Evolutionary conservation across 2,329 filamentous ascomycete genomes (phyloP).

Genomic region (Nigrospora osmanthi): DNA sequence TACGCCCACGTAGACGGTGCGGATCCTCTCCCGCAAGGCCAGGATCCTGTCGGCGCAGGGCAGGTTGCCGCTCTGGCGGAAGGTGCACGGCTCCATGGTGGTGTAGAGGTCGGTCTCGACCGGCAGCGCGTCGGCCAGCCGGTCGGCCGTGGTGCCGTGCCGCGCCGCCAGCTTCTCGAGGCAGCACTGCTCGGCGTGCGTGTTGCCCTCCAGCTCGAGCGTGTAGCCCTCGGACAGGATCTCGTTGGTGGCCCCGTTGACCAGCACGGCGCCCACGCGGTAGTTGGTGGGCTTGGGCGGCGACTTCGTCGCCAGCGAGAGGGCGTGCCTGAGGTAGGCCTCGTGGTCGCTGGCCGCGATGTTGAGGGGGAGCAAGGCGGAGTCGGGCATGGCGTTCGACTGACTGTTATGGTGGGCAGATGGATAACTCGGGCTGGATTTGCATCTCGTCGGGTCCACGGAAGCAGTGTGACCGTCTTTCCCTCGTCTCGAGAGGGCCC

Average conservation of each 20-base stretch:
- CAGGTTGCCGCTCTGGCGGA: slow-evolving; percentile 65
- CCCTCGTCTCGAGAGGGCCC: too few species aligned
- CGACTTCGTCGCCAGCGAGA: slow-evolving; percentile 69
- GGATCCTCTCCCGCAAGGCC: slow-evolving; percentile 47
- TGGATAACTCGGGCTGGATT: too few species aligned
- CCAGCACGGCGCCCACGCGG: slow-evolving; percentile 85
- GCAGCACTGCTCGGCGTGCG: slow-evolving; percentile 92
- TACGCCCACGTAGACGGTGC: slow-evolving; percentile 78
- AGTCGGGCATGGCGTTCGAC: neutral
- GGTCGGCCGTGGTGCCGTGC: slow-evolving; percentile 13
- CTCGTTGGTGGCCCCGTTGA: slow-evolving; percentile 46
- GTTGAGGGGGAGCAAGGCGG: neutral
- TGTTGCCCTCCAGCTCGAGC: slow-evolving; percentile 84
- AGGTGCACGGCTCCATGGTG: slow-evolving; percentile 81
- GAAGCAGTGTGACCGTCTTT: too few species aligned
- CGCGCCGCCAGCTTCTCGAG: slow-evolving; percentile 61
- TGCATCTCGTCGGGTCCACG: too few species aligned
- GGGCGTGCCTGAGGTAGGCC: slow-evolving; percentile 58
- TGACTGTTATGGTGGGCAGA: too few species aligned
- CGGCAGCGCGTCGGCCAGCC: slow-evolving; percentile 45
- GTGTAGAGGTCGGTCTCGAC: slow-evolving; percentile 67
- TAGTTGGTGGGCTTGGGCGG: slow-evolving; percentile 87
- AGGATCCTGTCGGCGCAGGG: slow-evolving; percentile 77
- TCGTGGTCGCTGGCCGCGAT: slow-evolving; percentile 31
- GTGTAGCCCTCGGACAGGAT: slow-evolving; percentile 82